phyloP scores from a whole-genome alignment of 441 rosid species.

The Hura crepitans region DNA sequence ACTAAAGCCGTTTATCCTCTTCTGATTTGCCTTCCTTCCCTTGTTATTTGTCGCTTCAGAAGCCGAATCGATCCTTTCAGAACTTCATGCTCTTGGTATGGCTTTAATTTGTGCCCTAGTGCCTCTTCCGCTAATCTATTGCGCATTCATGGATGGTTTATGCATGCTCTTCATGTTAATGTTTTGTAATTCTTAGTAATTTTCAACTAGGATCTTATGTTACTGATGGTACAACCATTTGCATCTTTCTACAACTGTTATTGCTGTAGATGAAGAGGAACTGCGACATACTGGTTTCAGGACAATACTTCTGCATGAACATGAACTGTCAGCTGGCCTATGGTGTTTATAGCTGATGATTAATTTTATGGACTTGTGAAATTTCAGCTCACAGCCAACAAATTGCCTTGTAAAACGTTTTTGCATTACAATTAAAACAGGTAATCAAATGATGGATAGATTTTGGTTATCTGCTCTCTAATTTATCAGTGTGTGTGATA shows the following conservation, averaged over 20 bases:
- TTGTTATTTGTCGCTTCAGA: conserved; percentile 21
- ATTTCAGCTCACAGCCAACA: no score
- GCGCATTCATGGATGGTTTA: conserved; percentile 19
- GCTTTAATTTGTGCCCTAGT: conserved; percentile 47
- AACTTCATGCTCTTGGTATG: conserved; percentile 40
- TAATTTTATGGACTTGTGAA: no score
- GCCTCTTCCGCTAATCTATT: conserved; percentile 32
- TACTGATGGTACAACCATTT: background rate
- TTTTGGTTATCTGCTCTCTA: no score
- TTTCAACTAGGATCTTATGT: background rate
- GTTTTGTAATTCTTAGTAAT: conserved; percentile 3
- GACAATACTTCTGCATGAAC: no score
- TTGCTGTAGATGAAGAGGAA: no score
- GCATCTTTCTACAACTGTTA: background rate
- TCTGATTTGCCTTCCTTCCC: conserved; percentile 29
- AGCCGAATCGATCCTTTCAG: conserved; percentile 28
- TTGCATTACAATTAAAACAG: no score
- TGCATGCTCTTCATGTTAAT: conserved; percentile 22
- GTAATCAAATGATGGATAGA: no score
- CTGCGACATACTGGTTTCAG: background rate
- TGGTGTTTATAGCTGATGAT: no score
- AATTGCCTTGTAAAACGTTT: no score
- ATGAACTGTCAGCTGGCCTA: no score
- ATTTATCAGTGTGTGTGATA: no score
- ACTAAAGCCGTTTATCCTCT: background rate